Conservation (phyloP, 495 filamentous ascomycete genomes). For the Penicillium bovifimosum region DNA sequence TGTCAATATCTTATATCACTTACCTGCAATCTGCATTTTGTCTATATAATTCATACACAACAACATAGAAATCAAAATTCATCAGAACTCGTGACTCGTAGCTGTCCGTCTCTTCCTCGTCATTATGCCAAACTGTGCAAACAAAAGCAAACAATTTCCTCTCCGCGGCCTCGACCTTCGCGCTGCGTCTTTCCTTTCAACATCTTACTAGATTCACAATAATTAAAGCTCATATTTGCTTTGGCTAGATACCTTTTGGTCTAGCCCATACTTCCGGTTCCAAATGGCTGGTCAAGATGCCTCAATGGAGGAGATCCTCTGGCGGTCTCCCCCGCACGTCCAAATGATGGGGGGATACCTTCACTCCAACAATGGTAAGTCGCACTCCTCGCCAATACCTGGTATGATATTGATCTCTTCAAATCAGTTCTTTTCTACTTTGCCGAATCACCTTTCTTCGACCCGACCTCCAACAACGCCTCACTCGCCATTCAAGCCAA, state of each 20-base stretch:
- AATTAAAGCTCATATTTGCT: not conserved
- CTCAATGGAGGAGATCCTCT: slow-evolving; percentile 73
- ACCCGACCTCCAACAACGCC: slow-evolving; percentile 82
- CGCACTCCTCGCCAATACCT: not conserved
- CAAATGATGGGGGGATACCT: slow-evolving; percentile 54
- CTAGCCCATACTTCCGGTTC: not conserved
- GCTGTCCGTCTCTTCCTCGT: not conserved
- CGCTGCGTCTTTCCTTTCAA: not conserved
- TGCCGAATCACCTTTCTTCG: slow-evolving; percentile 83
- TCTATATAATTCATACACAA: not conserved
- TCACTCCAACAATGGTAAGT: slow-evolving; percentile 46
- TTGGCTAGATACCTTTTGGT: not conserved
- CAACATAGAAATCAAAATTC: not conserved
- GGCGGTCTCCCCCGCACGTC: slow-evolving; percentile 55
- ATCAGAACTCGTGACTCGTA: no score
- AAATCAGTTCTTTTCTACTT: slow-evolving; percentile 78
- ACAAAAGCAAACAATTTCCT: slow-evolving; percentile 33
- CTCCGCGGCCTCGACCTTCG: slow-evolving; percentile 13
- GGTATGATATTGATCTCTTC: not conserved
- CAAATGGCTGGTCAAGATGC: slow-evolving; percentile 49
- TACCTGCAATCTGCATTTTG: not conserved
- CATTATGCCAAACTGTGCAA: slow-evolving; percentile 21
- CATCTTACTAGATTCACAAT: not conserved
- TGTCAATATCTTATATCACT: not conserved
- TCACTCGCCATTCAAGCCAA: slow-evolving; percentile 68